These are phyloP conservation scores for Phoma sp. DNA, from an alignment of 2,329 filamentous ascomycete species.

Conservation along the genomic window DNA sequence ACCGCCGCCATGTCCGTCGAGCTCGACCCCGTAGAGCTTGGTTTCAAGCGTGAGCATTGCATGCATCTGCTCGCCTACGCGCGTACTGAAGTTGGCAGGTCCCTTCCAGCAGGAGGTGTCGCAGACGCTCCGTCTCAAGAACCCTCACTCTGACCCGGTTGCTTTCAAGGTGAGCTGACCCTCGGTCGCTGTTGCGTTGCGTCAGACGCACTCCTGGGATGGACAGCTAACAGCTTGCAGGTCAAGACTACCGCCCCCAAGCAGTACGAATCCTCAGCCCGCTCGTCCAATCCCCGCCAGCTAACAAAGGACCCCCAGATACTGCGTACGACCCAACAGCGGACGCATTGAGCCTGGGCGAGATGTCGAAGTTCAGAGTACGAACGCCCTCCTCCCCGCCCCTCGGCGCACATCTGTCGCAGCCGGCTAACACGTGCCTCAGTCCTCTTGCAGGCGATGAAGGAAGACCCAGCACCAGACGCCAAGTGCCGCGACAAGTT, in stretches of 20 bases:
- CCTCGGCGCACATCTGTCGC: constrained; percentile 16
- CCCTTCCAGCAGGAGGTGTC: constrained; percentile 70
- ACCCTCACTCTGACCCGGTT: constrained; percentile 63
- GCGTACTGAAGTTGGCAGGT: constrained; percentile 51
- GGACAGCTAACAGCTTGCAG: constrained; percentile 54
- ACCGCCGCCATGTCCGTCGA: constrained; percentile 83
- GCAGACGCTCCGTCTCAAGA: constrained; percentile 65
- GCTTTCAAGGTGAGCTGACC: constrained; percentile 66
- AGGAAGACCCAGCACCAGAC: constrained; percentile 84
- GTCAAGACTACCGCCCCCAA: constrained; percentile 99
- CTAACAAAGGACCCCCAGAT: constrained; percentile 63
- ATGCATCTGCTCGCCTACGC: neutral
- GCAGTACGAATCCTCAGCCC: constrained; percentile 70
- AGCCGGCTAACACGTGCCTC: constrained; percentile 36
- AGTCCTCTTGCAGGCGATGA: constrained; percentile 98
- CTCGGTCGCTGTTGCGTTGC: neutral
- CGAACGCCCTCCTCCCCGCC: constrained; percentile 33
- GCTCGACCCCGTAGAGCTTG: constrained; percentile 88
- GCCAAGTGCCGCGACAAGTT: constrained; percentile 97
- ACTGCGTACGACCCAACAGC: constrained; percentile 96
- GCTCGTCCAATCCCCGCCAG: constrained; percentile 20
- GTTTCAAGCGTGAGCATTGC: constrained; percentile 79
- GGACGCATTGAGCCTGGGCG: constrained; percentile 91
- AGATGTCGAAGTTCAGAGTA: constrained; percentile 92
- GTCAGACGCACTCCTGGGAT: neutral